phyloP scores from a whole-genome alignment of 2,329 filamentous ascomycete genomes.

The Ophiostoma montium region DNA sequence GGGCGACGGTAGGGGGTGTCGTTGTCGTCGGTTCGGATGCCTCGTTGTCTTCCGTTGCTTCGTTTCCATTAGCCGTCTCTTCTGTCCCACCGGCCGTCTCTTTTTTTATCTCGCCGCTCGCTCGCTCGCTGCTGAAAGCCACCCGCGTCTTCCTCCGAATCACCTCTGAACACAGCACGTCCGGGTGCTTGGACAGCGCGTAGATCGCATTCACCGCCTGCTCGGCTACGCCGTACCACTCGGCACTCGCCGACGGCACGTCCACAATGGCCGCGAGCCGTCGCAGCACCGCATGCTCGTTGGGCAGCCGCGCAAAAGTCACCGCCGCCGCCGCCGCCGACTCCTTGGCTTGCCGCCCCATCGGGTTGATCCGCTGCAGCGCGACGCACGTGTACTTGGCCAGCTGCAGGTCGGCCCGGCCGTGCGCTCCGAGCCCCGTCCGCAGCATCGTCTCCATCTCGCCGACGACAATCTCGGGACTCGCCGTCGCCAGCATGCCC shows the following conservation, averaged over 20 bases:
- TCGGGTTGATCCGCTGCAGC: slow-evolving; percentile 76
- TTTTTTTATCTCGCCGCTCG: no score
- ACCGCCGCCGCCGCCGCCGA: slow-evolving; percentile 30
- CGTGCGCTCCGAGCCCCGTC: slow-evolving; percentile 71
- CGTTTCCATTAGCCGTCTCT: no score
- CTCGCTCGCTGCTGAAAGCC: slow-evolving; percentile 54
- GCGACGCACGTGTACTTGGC: slow-evolving; percentile 95
- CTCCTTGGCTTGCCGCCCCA: slow-evolving; percentile 61
- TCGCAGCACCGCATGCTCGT: slow-evolving; percentile 76
- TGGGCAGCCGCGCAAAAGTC: slow-evolving; percentile 66
- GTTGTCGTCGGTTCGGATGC: slow-evolving; percentile 8
- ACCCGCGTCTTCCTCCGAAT: slow-evolving; percentile 72
- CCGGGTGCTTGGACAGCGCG: slow-evolving; percentile 81
- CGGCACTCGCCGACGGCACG: slow-evolving; percentile 75
- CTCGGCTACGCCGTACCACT: slow-evolving; percentile 93
- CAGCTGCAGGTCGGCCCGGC: slow-evolving; percentile 69
- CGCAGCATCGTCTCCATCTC: slow-evolving; percentile 92
- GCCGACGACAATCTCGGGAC: slow-evolving; percentile 81
- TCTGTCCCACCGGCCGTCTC: no score
- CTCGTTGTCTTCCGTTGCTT: no score
- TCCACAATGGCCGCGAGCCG: slow-evolving; percentile 76
- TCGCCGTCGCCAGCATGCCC: slow-evolving; percentile 89
- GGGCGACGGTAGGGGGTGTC: slow-evolving; percentile 42
- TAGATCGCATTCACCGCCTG: slow-evolving; percentile 96
- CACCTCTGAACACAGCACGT: slow-evolving; percentile 83